These are phyloP conservation scores for Penicillium pancosmium DNA, from an alignment of 495 filamentous ascomycete genomes.

Conservation along the genomic window DNA sequence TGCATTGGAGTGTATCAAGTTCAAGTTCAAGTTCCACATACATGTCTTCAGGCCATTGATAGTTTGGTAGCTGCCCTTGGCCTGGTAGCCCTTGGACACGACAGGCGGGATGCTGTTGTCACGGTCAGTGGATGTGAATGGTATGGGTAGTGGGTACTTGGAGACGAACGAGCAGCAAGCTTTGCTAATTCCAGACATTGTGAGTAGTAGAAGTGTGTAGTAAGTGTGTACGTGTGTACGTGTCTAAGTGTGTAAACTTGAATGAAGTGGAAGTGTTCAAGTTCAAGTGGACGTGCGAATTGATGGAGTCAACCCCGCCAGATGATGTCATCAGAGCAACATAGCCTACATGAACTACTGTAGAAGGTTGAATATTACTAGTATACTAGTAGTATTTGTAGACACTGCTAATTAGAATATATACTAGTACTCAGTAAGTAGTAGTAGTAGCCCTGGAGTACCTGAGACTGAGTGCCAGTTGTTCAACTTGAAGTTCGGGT, in stretches of 20 bases:
- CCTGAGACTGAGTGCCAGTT: too few relatives aligned
- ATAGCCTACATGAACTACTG: not conserved
- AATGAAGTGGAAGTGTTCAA: not conserved
- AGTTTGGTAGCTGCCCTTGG: conserved; percentile 63
- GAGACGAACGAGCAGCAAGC: conserved; percentile 49
- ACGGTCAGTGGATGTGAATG: conserved; percentile 4
- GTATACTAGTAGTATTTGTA: too few relatives aligned
- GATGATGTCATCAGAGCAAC: conserved; percentile 28
- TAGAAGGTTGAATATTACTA: not conserved
- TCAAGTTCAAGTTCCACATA: conserved; percentile 27
- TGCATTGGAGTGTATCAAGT: not conserved
- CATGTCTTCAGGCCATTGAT: conserved; percentile 66
- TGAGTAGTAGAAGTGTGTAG: conserved; percentile 13
- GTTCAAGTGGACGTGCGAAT: not conserved
- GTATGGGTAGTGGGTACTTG: not conserved
- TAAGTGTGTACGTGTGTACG: not conserved
- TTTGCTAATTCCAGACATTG: conserved; percentile 52
- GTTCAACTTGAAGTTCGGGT: too few relatives aligned
- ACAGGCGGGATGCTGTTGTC: conserved; percentile 52
- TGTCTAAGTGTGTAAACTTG: not conserved
- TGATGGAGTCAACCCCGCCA: conserved; percentile 14
- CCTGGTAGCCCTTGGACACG: conserved; percentile 56
- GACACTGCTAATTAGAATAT: not conserved
- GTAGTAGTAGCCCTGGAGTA: too few relatives aligned
- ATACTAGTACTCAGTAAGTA: too few relatives aligned